phyloP scores from a whole-genome alignment of 2,329 filamentous ascomycete species.

The Cercospora zeae-maydis region DNA sequence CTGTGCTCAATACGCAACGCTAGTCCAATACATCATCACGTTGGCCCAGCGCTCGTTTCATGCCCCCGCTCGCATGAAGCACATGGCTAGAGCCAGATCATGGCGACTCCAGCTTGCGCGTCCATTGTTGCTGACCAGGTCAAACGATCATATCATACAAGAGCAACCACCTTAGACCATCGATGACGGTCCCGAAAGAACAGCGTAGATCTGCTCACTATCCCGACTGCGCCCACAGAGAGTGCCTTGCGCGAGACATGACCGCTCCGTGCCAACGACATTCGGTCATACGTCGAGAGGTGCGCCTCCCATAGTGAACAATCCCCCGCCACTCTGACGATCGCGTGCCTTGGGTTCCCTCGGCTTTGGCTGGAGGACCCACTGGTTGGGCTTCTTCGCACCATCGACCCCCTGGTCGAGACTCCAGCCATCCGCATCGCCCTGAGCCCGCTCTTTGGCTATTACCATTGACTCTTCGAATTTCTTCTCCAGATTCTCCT shows the following conservation, averaged over 20 bases:
- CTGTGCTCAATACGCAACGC: background rate
- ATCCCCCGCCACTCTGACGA: slow-evolving; percentile 2
- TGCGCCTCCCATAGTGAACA: slow-evolving; percentile 27
- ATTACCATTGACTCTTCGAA: slow-evolving; percentile 29
- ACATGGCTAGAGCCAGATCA: background rate
- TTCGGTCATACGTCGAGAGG: slow-evolving; percentile 24
- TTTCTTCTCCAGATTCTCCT: slow-evolving; percentile 29
- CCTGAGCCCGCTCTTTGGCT: slow-evolving; percentile 33
- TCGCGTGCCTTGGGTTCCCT: slow-evolving; percentile 9
- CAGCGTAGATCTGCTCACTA: background rate
- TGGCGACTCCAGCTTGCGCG: background rate
- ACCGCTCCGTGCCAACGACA: background rate
- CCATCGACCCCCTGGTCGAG: slow-evolving; percentile 38
- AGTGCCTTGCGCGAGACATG: background rate
- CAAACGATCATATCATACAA: background rate
- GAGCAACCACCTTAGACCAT: background rate
- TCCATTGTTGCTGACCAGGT: background rate
- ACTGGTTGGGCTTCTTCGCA: slow-evolving; percentile 17
- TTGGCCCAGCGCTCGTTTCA: background rate
- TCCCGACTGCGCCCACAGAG: background rate
- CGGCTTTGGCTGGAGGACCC: slow-evolving; percentile 10
- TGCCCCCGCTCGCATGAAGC: background rate
- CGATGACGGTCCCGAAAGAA: background rate
- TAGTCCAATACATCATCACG: background rate
- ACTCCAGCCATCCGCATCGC: slow-evolving; percentile 41